These are phyloP conservation scores for Drechmeria coniospora DNA, from an alignment of 2,329 filamentous ascomycete genomes.

Conservation along the genomic window DNA sequence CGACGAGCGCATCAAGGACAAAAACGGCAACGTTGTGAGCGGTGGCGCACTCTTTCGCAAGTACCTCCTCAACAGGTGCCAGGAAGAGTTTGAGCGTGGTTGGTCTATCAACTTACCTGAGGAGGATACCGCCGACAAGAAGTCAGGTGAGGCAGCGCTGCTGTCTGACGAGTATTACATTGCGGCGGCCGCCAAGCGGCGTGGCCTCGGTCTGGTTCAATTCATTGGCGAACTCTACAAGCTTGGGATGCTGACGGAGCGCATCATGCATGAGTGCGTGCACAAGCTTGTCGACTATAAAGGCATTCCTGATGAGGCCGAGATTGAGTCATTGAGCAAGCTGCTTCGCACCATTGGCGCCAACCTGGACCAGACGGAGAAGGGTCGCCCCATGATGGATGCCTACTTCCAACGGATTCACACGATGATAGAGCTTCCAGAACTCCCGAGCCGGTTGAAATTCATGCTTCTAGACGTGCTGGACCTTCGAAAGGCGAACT, in stretches of 20 bases:
- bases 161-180: constrained; percentile 94
- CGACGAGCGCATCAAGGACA: constrained; percentile 89
- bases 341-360: constrained; percentile 80
- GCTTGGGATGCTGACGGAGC: constrained; percentile 92
- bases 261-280: constrained; percentile 99
- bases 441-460: constrained; percentile 70
- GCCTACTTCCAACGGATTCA: constrained; percentile 86
- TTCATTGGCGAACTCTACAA: constrained; percentile 99
- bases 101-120: constrained; percentile 80
- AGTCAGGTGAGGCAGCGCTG: constrained; percentile 58
- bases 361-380: constrained; percentile 70
- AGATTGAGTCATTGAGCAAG: constrained; percentile 90
- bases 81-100: constrained; percentile 96
- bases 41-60: constrained; percentile 95
- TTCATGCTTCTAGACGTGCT: constrained; percentile 97
- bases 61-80: constrained; percentile 94
- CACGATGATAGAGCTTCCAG: constrained; percentile 62
- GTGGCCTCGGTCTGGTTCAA: constrained; percentile 92
- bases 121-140: constrained; percentile 32
- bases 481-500: constrained; percentile 63
- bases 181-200: constrained; percentile 86
- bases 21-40: constrained; percentile 71
- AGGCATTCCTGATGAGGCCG: constrained; percentile 82
- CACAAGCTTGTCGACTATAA: constrained; percentile 94
- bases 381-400: constrained; percentile 76